Percentiles rank a stretch among this genome's conserved stretches.
Evolutionary conservation across 495 filamentous ascomycete genomes (phyloP).

Genomic region (Astrothelium subdiscretum): DNA sequence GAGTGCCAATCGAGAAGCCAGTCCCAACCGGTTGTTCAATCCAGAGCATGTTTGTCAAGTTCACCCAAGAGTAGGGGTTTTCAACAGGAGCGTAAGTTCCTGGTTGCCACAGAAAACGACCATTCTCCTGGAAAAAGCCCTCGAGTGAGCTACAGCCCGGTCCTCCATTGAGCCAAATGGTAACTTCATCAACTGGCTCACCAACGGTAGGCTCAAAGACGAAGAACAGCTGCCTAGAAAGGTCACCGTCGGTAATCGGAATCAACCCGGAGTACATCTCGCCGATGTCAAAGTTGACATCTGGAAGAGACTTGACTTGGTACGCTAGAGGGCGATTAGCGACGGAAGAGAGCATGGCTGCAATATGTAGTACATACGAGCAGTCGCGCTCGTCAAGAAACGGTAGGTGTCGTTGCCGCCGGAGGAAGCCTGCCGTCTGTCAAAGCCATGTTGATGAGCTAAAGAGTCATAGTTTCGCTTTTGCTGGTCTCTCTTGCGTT

Average conservation of each 20-base stretch:
- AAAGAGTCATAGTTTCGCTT: neutral
- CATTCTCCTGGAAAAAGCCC: constrained; percentile 51
- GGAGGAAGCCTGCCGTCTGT: neutral
- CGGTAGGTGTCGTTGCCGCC: no score
- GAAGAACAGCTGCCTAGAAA: constrained; percentile 5
- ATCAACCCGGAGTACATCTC: constrained; percentile 12
- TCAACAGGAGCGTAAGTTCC: constrained; percentile 47
- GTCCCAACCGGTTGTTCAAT: constrained; percentile 9
- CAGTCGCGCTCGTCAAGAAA: no score
- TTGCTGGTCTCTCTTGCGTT: neutral
- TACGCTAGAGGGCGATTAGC: no score
- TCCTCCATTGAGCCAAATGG: constrained; percentile 20
- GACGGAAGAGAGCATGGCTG: no score
- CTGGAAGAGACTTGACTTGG: constrained; percentile 8
- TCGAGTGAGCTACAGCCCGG: constrained; percentile 15
- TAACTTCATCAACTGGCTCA: constrained; percentile 25
- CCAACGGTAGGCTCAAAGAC: constrained; percentile 37
- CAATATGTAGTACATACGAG: no score
- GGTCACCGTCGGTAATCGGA: neutral
- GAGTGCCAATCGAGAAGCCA: constrained; percentile 15
- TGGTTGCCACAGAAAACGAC: constrained; percentile 48
- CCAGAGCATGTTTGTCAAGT: constrained; percentile 5
- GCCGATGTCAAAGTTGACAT: constrained; percentile 15
- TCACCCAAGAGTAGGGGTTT: constrained; percentile 26
- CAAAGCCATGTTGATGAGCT: neutral